A percentile compares a stretch with the other conserved stretches of the same genome.
Evolutionary conservation across 768 basidiomycete genomes (phyloP).

Genomic region (Punctularia strigosozonata): DNA sequence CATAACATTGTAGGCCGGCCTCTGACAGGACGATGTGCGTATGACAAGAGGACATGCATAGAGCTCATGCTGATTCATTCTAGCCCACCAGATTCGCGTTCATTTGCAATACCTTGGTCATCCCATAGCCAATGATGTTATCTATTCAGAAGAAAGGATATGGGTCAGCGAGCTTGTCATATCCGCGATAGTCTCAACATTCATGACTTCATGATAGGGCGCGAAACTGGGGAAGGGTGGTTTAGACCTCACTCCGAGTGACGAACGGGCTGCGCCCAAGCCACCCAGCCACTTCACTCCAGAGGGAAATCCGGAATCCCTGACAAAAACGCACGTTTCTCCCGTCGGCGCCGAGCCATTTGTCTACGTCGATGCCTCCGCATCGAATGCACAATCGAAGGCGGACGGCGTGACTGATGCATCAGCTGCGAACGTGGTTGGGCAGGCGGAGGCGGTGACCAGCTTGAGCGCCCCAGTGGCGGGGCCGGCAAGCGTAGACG

Average conservation of each 20-base stretch:
- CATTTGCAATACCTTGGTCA: slow-evolving; percentile 92
- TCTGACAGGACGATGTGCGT: slow-evolving; percentile 84
- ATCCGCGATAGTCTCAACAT: not conserved
- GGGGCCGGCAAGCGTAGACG: not conserved
- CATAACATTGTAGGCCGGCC: slow-evolving; percentile 57
- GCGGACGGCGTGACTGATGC: not conserved
- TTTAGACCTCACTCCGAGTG: slow-evolving; percentile 61
- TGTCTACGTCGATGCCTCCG: too few relatives aligned
- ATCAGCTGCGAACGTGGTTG: not conserved
- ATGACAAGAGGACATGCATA: not conserved
- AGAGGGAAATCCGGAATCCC: slow-evolving; percentile 32
- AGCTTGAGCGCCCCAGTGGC: not conserved
- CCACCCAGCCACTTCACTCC: slow-evolving; percentile 31
- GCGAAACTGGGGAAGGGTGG: slow-evolving; percentile 65
- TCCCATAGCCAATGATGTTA: slow-evolving; percentile 91
- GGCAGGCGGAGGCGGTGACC: not conserved
- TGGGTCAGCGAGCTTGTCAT: slow-evolving; percentile 44
- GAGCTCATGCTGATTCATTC: slow-evolving; percentile 1
- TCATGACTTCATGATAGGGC: slow-evolving; percentile 33
- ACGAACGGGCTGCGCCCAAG: slow-evolving; percentile 50
- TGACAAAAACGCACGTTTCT: slow-evolving; percentile 11
- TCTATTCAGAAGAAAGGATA: slow-evolving; percentile 73
- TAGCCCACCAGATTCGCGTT: slow-evolving; percentile 95
- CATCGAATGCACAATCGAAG: too few relatives aligned
- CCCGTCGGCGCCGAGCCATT: too few relatives aligned